Evolutionary conservation across 495 filamentous ascomycete genomes (phyloP).

Genomic region (Penicillium goetzii): DNA sequence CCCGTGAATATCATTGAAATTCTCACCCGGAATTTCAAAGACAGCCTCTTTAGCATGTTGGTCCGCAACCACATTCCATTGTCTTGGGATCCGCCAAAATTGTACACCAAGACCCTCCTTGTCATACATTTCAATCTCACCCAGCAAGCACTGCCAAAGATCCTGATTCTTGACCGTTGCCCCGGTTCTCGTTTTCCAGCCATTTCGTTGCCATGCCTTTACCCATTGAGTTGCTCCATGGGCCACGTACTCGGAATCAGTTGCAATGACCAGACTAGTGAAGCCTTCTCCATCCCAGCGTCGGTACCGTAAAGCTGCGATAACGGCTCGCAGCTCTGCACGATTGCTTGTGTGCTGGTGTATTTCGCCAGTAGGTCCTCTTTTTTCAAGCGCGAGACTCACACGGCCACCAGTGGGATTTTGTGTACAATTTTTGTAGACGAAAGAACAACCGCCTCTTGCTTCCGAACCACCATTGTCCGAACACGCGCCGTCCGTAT

Average conservation of each 20-base stretch:
- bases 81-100: slow-evolving; percentile 1
- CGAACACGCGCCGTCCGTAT: not conserved
- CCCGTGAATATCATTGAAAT: not conserved
- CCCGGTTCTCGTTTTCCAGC: not conserved
- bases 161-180: not conserved
- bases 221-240: not conserved
- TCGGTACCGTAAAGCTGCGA: not conserved
- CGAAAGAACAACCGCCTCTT: not conserved
- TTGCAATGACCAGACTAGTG: not conserved
- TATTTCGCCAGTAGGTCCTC: not conserved
- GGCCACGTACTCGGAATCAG: not conserved
- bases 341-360: not conserved
- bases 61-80: not conserved
- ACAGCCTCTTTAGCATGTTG: not conserved
- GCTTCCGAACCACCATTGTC: not conserved
- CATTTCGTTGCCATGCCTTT: not conserved
- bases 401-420: not conserved
- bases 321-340: not conserved
- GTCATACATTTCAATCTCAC: not conserved
- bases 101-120: not conserved
- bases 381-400: not conserved
- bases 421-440: not conserved
- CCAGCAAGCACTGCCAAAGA: not conserved
- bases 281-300: not conserved
- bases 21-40: not conserved